phyloP scores from a whole-genome alignment of 208 protist genomes.

The Acanthamoeba lenticulata region DNA sequence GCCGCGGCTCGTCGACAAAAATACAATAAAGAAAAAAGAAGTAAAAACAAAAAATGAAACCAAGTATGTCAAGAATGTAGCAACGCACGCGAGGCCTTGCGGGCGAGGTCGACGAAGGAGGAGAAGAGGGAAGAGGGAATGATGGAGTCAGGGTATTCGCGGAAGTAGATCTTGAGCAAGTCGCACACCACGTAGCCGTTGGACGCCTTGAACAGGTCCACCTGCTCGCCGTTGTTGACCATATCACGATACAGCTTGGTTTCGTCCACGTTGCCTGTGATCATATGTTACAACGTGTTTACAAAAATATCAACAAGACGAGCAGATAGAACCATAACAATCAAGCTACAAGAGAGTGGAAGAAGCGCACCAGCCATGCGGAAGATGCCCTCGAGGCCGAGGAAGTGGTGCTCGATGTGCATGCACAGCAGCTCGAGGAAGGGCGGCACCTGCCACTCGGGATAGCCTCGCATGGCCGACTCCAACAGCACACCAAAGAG shows the following conservation, averaged over 20 bases:
- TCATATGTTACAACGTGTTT: neutral
- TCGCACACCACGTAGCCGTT: constrained; percentile 30
- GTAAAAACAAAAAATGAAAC: neutral
- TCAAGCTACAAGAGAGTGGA: neutral
- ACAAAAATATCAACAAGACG: no score
- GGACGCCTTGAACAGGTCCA: constrained; percentile 2
- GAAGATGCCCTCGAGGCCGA: neutral
- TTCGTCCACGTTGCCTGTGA: neutral
- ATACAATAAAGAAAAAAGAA: no score
- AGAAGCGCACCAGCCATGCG: neutral
- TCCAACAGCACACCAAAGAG: neutral
- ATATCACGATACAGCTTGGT: neutral
- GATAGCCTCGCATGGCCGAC: neutral
- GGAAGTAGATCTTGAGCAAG: neutral
- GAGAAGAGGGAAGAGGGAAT: neutral
- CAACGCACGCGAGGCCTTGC: neutral
- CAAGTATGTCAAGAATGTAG: neutral
- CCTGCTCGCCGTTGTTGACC: neutral
- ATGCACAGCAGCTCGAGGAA: neutral
- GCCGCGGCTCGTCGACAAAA: no score
- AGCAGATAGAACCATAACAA: neutral
- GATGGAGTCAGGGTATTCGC: constrained; percentile 15
- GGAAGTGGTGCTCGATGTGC: neutral
- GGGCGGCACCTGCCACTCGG: constrained; percentile 8
- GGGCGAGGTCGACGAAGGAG: neutral